Conservation (phyloP, 495 filamentous ascomycete species). For the Letharia columbiana region DNA sequence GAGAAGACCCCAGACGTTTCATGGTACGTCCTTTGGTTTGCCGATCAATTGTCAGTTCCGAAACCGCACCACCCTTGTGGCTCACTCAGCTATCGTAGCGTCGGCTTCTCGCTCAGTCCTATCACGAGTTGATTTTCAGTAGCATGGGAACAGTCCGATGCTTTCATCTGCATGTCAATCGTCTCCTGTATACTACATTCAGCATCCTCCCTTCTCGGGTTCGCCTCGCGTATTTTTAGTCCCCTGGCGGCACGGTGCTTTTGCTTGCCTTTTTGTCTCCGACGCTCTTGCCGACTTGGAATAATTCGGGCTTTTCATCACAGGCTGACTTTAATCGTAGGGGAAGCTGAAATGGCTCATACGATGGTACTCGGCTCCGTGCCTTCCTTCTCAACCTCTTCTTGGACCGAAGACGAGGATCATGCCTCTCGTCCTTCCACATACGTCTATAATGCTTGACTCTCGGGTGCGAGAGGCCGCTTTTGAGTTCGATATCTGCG, state of each 20-base stretch:
- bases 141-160: not conserved
- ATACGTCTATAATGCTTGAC: conserved; percentile 1
- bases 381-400: not conserved
- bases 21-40: not conserved
- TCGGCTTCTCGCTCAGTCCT: not conserved
- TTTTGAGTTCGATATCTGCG: not conserved
- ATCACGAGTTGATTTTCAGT: not conserved
- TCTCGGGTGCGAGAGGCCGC: not conserved
- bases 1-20: no score
- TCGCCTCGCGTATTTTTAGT: not conserved
- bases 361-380: not conserved
- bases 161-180: not conserved
- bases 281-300: not conserved
- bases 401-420: not conserved
- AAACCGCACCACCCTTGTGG: not conserved
- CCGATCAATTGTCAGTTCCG: not conserved
- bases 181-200: not conserved
- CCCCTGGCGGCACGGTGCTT: not conserved
- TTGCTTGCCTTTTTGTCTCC: not conserved
- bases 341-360: not conserved
- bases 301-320: not conserved
- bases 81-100: not conserved
- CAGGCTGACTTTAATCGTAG: not conserved
- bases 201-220: not conserved
- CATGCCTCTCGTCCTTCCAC: not conserved